These are phyloP conservation scores for Yarrowia yakushimensis DNA, from an alignment of 805 yeast genomes.

Conservation along the genomic window DNA sequence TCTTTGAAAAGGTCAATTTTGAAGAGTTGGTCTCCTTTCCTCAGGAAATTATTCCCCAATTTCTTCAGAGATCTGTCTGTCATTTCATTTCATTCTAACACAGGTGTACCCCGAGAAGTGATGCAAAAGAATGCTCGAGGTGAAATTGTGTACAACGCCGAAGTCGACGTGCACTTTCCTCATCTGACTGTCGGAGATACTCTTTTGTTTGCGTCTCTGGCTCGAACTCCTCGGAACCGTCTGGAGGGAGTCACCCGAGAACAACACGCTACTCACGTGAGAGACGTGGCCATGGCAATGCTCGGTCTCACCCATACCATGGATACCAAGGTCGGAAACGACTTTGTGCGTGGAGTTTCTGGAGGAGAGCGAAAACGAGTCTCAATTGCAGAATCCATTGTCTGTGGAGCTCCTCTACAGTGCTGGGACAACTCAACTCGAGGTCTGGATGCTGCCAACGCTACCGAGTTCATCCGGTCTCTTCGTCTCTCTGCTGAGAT, in stretches of 20 bases:
- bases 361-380: constrained; percentile 10
- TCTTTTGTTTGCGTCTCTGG: not conserved
- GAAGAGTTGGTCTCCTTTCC: too few species aligned
- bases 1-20: too few species aligned
- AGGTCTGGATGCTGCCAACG: constrained; percentile 13
- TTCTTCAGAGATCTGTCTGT: too few species aligned
- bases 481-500: constrained; percentile 2
- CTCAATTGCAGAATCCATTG: not conserved
- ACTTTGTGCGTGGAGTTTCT: not conserved
- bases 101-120: constrained; percentile 3
- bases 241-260: not conserved
- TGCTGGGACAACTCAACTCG: constrained; percentile 7
- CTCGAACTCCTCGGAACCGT: not conserved
- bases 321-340: constrained; percentile 7
- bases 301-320: constrained; percentile 5
- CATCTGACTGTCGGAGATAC: not conserved
- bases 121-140: not conserved
- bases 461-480: not conserved
- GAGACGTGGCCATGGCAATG: constrained; percentile 6
- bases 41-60: too few species aligned
- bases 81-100: not conserved
- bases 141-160: constrained; percentile 5
- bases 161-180: constrained; percentile 1
- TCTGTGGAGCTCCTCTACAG: constrained; percentile 1
- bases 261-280: not conserved